Base-by-base conservation (phyloP, 345 rosid species). In the Leavenworthia alabamica region DNA sequence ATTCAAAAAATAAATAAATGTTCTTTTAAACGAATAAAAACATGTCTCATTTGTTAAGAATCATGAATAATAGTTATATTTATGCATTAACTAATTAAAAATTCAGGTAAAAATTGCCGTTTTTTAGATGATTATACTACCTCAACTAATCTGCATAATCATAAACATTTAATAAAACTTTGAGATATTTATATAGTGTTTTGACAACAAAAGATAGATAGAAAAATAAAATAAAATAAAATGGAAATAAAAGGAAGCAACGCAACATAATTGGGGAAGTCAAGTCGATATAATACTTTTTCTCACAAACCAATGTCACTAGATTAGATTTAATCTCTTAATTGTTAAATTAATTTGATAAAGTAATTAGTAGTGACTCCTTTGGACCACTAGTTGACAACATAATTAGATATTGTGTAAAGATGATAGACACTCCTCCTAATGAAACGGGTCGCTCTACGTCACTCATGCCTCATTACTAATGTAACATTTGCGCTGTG, bases 341-440 rank as follows among this genome's bases (percentile, higher is more conserved):
- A 37, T 46, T 23, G 23, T 36, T 33, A 6, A 26, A 35, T 33
- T 35, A 47, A 32, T 35, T 12, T 15, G 16, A 15, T 48, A 61
- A 61, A 61, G 41, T 47, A 35, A 46, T 60, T 24, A 24, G 66
- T 47, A 61, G 35, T 47, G 66, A 35, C 8, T 47, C 29, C 24
- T 37, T 62, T 62, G 49, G 67, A 62, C 67, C 59, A 62, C 59
- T 62, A 27, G 22, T 24, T 23, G 39, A 48, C 29, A 48, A 23
- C 46, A 61, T 24, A 39, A 24, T 16, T 36, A 48, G 29, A 26
- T 28, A 37, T 62, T 60, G 24, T 29, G 28, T 29, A 61, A 46
- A 62, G n/a, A 48, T n/a, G 56, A 61, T 24, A 24, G 17, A 26
- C 39, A 37, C 28, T 11, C 37, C 39, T 26, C 39, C 67, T 11